Conservation (phyloP, 78 protist species). For the Pigoraptor vietnamica region DNA sequence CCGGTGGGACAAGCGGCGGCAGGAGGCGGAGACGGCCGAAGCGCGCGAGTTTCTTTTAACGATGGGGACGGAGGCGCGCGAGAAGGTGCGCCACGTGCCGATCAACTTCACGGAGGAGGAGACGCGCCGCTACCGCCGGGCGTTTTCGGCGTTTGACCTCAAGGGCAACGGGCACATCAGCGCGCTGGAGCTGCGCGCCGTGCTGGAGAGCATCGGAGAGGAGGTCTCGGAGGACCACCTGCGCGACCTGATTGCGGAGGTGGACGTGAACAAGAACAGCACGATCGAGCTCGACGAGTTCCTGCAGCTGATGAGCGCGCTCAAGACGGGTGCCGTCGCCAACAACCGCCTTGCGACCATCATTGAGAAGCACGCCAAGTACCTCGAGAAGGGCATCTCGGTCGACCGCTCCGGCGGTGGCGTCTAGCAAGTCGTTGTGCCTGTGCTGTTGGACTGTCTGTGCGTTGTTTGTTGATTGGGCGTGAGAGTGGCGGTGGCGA, state of each 20-base stretch:
- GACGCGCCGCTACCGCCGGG: background rate
- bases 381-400: background rate
- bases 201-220: background rate
- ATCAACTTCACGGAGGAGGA: background rate
- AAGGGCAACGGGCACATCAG: background rate
- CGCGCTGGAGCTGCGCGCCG: background rate
- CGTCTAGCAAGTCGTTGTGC: background rate
- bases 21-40: constrained; percentile 28
- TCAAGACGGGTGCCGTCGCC: background rate
- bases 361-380: background rate
- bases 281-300: background rate
- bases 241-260: background rate
- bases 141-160: background rate
- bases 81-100: background rate
- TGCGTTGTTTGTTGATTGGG: too few relatives aligned
- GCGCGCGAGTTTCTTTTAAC: constrained; percentile 35
- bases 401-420: background rate
- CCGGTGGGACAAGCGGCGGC: constrained; percentile 31
- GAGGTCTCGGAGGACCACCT: background rate
- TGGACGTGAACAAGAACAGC: background rate
- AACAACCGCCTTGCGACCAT: background rate
- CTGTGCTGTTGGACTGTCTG: background rate
- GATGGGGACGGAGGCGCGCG: background rate
- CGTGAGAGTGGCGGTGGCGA: too few relatives aligned
- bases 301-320: background rate